Conservation (phyloP, 202 grass and related monocot species). For the Carex sylvatica region DNA sequence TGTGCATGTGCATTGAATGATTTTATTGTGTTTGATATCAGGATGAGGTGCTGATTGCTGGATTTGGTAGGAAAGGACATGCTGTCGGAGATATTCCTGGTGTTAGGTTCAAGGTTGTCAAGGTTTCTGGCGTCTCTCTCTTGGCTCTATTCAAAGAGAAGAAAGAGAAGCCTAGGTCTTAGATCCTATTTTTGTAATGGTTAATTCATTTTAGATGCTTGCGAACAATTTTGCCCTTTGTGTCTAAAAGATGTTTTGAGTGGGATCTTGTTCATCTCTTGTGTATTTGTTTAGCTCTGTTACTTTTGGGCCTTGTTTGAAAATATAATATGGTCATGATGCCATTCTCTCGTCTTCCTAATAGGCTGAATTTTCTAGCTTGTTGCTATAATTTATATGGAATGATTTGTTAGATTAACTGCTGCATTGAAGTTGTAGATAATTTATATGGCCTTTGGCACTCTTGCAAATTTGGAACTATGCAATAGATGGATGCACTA, state of each 20-base stretch:
- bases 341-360: background rate
- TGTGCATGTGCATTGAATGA: background rate
- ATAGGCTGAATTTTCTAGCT: background rate
- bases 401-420: background rate
- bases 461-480: background rate
- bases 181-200: slow-evolving; percentile 3
- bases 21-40: background rate
- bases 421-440: background rate
- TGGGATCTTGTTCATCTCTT: background rate
- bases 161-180: slow-evolving; percentile 71
- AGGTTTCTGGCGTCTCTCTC: slow-evolving; percentile 74
- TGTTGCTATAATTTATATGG: background rate
- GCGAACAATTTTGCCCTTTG: background rate
- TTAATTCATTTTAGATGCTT: background rate
- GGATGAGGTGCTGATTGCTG: slow-evolving; percentile 79
- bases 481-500: background rate
- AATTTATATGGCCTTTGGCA: background rate
- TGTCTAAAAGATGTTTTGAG: background rate
- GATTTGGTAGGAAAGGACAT: slow-evolving; percentile 66
- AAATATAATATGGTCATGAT: no score
- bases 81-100: slow-evolving; percentile 75
- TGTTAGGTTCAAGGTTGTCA: slow-evolving; percentile 84
- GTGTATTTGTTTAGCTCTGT: background rate
- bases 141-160: slow-evolving; percentile 75
- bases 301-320: background rate